Percentiles rank a stretch among this genome's conserved stretches.
Evolutionary conservation across 78 protist species (phyloP).

Genomic region (Fonticula alba): DNA sequence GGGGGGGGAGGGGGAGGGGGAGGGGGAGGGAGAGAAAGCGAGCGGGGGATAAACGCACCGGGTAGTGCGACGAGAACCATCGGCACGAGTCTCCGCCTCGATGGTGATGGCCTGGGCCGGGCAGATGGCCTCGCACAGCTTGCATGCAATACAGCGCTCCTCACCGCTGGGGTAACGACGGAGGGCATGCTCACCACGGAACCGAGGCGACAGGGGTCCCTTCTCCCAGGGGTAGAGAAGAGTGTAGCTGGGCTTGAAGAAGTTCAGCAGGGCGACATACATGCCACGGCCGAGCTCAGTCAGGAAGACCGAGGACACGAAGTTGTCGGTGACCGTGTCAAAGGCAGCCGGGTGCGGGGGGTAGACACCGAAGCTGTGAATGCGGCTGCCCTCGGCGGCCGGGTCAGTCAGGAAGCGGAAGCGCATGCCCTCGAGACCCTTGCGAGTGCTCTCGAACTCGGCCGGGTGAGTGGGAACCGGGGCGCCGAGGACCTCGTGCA

Average conservation of each 20-base stretch:
- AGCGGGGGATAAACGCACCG: no score
- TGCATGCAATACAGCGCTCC: slow-evolving; percentile 41
- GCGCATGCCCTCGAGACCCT: no score
- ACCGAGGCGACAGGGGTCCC: slow-evolving; percentile 62
- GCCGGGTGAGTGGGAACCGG: no score
- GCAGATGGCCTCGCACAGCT: slow-evolving; percentile 76
- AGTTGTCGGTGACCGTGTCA: no score
- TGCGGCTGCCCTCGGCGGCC: no score
- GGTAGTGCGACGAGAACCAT: slow-evolving; percentile 73
- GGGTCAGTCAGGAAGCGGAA: no score
- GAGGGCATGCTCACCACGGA: slow-evolving; percentile 83
- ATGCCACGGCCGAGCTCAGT: slow-evolving; percentile 32
- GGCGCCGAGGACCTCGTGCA: no score
- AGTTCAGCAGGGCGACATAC: slow-evolving; percentile 32
- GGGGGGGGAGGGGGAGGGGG: no score
- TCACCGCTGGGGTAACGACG: slow-evolving; percentile 63
- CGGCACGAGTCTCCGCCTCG: slow-evolving; percentile 72
- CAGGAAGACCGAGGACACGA: slow-evolving; percentile 14
- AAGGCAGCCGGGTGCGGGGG: no score
- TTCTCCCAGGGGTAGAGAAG: slow-evolving; percentile 73
- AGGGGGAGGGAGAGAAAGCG: no score
- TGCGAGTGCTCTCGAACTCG: no score
- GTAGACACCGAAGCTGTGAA: no score
- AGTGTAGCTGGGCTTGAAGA: slow-evolving; percentile 40
- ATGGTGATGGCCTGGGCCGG: slow-evolving; percentile 87